Conservation (phyloP, 1,139 yeast genomes). For the Diutina scorzettiae region DNA sequence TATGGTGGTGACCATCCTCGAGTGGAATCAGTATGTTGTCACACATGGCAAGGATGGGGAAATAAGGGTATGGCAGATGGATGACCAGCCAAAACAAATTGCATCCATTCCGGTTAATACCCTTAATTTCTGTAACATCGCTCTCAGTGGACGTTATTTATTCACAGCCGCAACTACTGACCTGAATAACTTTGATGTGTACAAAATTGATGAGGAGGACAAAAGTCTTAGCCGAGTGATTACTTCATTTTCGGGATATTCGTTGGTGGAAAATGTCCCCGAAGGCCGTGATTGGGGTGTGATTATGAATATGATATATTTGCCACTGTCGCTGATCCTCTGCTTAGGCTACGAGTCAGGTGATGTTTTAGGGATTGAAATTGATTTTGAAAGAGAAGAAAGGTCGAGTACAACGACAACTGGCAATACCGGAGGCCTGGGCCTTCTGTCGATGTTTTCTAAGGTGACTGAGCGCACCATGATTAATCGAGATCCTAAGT, state of each 20-base stretch:
- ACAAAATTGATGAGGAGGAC: not conserved
- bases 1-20: constrained; percentile 3
- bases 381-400: not conserved
- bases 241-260: not conserved
- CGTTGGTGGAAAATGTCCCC: not conserved
- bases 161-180: constrained; percentile 3
- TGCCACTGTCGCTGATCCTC: not conserved
- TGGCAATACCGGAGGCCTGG: not conserved
- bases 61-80: not conserved
- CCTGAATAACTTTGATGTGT: constrained; percentile 4
- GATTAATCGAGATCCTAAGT: constrained; percentile 1
- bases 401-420: not conserved
- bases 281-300: constrained; percentile 5
- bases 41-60: constrained; percentile 5
- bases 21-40: constrained; percentile 1
- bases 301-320: not conserved
- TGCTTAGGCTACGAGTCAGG: constrained; percentile 4
- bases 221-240: not conserved
- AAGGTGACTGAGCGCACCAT: not conserved
- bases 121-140: constrained; percentile 1
- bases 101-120: not conserved
- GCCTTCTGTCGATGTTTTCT: not conserved
- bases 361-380: not conserved
- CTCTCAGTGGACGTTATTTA: not conserved
- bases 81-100: not conserved